Percentiles rank a stretch among this genome's conserved stretches.
Conservation (phyloP, 768 basidiomycete genomes). For the Megacollybia marginata region DNA sequence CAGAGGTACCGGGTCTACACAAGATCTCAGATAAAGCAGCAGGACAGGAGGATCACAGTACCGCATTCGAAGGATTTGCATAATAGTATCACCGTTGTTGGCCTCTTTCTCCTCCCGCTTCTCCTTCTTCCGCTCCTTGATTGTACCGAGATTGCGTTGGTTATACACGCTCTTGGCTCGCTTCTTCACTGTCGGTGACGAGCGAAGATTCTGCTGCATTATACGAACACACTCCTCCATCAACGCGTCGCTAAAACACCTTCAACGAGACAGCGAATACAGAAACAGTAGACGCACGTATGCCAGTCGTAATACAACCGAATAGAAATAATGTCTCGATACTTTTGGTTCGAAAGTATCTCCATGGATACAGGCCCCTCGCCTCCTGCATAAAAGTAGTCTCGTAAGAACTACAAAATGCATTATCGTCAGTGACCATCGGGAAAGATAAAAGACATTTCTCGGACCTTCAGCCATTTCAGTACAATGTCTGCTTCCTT, state of each 20-base stretch:
- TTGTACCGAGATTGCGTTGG: conserved; percentile 93
- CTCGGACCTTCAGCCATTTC: conserved; percentile 86
- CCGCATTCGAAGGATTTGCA: conserved; percentile 96
- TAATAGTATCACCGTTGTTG: conserved; percentile 82
- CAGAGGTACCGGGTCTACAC: conserved; percentile 65
- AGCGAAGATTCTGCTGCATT: conserved; percentile 82
- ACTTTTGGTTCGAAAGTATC: conserved; percentile 87
- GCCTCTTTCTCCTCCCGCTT: conserved; percentile 77
- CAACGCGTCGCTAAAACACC: conserved; percentile 51
- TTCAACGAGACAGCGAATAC: conserved; percentile 5
- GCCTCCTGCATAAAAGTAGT: conserved; percentile 93
- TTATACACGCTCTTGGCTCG: conserved; percentile 89
- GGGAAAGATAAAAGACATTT: neutral
- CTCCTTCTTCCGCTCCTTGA: conserved; percentile 89
- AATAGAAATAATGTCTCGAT: conserved; percentile 84
- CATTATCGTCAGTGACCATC: conserved; percentile 3
- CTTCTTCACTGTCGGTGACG: conserved; percentile 71
- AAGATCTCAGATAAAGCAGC: no score
- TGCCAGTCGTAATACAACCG: conserved; percentile 96
- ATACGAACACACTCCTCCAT: conserved; percentile 96
- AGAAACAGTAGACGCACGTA: conserved; percentile 44
- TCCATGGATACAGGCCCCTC: conserved; percentile 87
- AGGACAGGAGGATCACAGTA: conserved; percentile 19
- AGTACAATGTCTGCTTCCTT: conserved; percentile 99
- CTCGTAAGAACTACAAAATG: conserved; percentile 73